Percentiles rank a stretch among this genome's conserved stretches.
Evolutionary conservation across 192 early-diverging fungal genomes (phyloP).

Genomic region (Funneliformis mosseae): DNA sequence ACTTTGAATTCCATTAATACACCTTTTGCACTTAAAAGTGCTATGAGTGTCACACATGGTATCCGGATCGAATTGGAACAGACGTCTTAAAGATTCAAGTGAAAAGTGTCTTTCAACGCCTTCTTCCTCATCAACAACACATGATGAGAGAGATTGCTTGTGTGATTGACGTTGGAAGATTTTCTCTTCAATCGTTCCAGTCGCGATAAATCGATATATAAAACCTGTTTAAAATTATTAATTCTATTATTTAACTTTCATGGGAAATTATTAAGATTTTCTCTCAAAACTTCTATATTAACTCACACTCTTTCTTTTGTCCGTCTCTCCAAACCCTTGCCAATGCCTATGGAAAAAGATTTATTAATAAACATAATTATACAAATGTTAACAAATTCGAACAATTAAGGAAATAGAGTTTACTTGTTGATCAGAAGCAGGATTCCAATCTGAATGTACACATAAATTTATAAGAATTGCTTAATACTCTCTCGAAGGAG

Average conservation of each 20-base stretch:
- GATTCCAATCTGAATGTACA: slow-evolving; percentile 81
- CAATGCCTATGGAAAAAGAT: slow-evolving; percentile 57
- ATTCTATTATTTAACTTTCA: not conserved
- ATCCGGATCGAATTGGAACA: slow-evolving; percentile 79
- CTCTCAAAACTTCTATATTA: not conserved
- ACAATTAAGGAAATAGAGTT: slow-evolving; percentile 10
- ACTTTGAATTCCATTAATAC: slow-evolving; percentile 82
- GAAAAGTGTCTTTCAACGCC: slow-evolving; percentile 96
- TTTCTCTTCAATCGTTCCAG: slow-evolving; percentile 99
- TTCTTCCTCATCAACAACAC: slow-evolving; percentile 93
- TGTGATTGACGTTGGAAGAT: slow-evolving; percentile 94
- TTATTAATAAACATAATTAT: slow-evolving; percentile 33
- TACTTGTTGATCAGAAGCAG: slow-evolving; percentile 91
- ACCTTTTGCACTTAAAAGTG: slow-evolving; percentile 94
- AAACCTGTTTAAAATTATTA: slow-evolving; percentile 63
- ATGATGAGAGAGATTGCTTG: slow-evolving; percentile 84
- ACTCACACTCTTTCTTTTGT: slow-evolving; percentile 71
- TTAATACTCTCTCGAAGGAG: not conserved
- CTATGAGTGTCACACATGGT: slow-evolving; percentile 88
- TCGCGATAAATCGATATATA: slow-evolving; percentile 96
- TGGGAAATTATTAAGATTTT: not conserved
- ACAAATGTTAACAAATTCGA: not conserved
- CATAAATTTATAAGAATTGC: not conserved
- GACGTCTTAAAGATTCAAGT: slow-evolving; percentile 80
- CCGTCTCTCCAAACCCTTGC: slow-evolving; percentile 90